A percentile compares a stretch with the other conserved stretches of the same genome.
Conservation (phyloP, 2,329 filamentous ascomycete species). For the Aspergillus sp. region DNA sequence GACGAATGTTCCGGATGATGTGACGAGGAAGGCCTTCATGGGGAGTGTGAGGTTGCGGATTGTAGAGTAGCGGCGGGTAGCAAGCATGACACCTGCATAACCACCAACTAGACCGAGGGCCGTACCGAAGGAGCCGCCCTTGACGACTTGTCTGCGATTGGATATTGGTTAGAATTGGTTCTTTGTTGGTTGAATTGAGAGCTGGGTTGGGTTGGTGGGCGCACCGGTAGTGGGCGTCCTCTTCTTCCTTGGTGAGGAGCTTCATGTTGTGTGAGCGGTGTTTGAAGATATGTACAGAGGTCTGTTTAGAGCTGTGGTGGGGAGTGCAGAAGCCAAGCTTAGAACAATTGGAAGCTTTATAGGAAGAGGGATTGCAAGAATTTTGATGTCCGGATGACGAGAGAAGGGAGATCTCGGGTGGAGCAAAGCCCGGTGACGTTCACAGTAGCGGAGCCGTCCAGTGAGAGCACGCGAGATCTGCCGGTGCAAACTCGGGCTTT, state of each 20-base stretch:
- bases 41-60: slow-evolving; percentile 83
- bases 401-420: slow-evolving; percentile 4
- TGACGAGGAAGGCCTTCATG: slow-evolving; percentile 86
- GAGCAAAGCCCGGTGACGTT: slow-evolving; percentile 18
- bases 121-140: slow-evolving; percentile 75
- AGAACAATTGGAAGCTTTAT: background rate
- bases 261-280: slow-evolving; percentile 66
- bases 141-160: slow-evolving; percentile 64
- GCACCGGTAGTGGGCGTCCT: slow-evolving; percentile 77
- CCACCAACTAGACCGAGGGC: slow-evolving; percentile 67
- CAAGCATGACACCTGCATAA: slow-evolving; percentile 64
- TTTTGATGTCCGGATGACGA: slow-evolving; percentile 4
- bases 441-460: background rate
- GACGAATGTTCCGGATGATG: slow-evolving; percentile 77
- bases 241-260: slow-evolving; percentile 91
- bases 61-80: slow-evolving; percentile 69
- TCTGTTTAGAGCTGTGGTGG: background rate
- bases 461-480: slow-evolving; percentile 7
- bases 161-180: slow-evolving; percentile 12
- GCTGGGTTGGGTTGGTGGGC: background rate
- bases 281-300: background rate
- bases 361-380: background rate
- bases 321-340: background rate
- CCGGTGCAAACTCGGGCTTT: slow-evolving; percentile 6
- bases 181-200: background rate